Conservation (phyloP, 768 basidiomycete genomes). For the Russula vinacea region DNA sequence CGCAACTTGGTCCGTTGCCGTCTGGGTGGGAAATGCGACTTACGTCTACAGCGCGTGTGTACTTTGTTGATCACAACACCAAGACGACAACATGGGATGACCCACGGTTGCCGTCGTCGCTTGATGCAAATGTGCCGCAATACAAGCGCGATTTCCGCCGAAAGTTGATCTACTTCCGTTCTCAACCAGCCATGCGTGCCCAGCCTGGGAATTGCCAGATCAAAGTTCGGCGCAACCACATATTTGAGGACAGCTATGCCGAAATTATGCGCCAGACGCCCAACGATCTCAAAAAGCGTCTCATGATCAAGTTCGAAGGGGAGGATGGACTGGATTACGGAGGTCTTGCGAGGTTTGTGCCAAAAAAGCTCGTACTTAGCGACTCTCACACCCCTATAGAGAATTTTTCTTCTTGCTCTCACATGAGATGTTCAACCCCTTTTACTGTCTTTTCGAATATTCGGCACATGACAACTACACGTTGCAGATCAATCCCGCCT, state of each 20-base stretch:
- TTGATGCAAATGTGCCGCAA: conserved; percentile 96
- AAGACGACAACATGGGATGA: conserved; percentile 99
- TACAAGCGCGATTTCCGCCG: conserved; percentile 99
- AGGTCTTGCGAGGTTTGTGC: conserved; percentile 83
- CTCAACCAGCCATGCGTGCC: conserved; percentile 95
- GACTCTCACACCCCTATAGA: conserved; percentile 43
- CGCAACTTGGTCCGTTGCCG: conserved; percentile 93
- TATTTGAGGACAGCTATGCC: conserved; percentile 98
- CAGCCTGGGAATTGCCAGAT: conserved; percentile 99
- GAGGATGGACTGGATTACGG: conserved; percentile 99
- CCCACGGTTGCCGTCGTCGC: conserved; percentile 88
- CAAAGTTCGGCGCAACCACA: conserved; percentile 95
- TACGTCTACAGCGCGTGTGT: conserved; percentile 95
- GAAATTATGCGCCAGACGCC: conserved; percentile 99
- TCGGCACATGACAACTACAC: conserved; percentile 99
- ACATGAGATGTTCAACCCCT: conserved; percentile 99
- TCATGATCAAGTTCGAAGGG: conserved; percentile 99
- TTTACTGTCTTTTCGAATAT: conserved; percentile 99
- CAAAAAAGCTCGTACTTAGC: conserved; percentile 6
- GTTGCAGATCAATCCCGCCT: conserved; percentile 97
- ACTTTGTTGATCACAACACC: conserved; percentile 99
- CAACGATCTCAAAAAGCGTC: conserved; percentile 94
- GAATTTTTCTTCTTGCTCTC: conserved; percentile 99
- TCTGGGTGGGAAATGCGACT: conserved; percentile 99
- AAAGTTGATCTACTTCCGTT: conserved; percentile 99